Evolutionary conservation across 345 rosid species (phyloP).

Genomic region (Hibiscus trionum): DNA sequence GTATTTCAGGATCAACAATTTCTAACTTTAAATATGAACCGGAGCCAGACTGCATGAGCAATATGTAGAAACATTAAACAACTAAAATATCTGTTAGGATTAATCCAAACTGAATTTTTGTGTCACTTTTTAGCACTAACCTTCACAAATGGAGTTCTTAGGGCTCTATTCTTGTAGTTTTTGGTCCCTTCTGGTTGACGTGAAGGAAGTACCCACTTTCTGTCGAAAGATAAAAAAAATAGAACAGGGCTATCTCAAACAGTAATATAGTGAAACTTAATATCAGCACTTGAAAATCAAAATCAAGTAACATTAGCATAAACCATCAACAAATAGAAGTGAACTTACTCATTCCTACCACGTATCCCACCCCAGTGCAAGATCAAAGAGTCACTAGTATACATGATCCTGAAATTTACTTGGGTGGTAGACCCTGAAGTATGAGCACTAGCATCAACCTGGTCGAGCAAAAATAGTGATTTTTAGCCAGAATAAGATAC

Average conservation of each 20-base stretch:
- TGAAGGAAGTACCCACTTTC: slow-evolving; percentile 90
- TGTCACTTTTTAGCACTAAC: slow-evolving; percentile 34
- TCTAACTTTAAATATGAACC: slow-evolving; percentile 58
- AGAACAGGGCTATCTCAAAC: slow-evolving; percentile 2
- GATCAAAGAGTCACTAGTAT: slow-evolving; percentile 56
- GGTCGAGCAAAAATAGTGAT: slow-evolving; percentile 20
- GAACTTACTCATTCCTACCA: slow-evolving; percentile 62
- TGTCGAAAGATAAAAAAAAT: slow-evolving; percentile 20
- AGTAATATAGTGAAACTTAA: not conserved
- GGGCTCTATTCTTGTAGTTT: slow-evolving; percentile 83
- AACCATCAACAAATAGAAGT: slow-evolving; percentile 11
- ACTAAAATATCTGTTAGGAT: slow-evolving; percentile 11
- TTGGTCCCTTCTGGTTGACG: slow-evolving; percentile 65
- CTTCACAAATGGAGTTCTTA: slow-evolving; percentile 78
- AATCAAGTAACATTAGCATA: not conserved
- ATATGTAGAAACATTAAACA: slow-evolving; percentile 6
- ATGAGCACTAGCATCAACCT: slow-evolving; percentile 60
- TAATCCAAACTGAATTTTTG: not conserved
- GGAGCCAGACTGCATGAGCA: slow-evolving; percentile 50
- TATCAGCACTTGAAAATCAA: not conserved
- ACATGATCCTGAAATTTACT: slow-evolving; percentile 51
- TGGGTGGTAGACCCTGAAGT: slow-evolving; percentile 28
- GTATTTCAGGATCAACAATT: slow-evolving; percentile 68
- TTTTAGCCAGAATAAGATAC: slow-evolving; percentile 8
- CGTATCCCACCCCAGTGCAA: slow-evolving; percentile 88